phyloP scores from a whole-genome alignment of 2,329 filamentous ascomycete genomes.

The Cladosporium velox region DNA sequence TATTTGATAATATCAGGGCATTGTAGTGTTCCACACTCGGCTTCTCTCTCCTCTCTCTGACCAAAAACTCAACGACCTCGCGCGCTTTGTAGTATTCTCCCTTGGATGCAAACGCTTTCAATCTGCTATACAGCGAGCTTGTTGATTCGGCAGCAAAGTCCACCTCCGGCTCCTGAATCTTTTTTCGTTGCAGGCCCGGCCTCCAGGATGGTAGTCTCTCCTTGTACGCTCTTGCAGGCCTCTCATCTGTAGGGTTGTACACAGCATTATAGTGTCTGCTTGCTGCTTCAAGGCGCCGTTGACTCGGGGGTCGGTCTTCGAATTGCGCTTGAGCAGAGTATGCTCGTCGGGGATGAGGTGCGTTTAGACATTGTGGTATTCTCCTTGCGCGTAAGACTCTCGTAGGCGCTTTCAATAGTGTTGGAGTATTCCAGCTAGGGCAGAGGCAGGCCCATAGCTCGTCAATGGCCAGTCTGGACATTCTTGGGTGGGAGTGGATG shows the following conservation, averaged over 20 bases:
- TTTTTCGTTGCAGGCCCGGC: not conserved
- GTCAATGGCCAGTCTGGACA: slow-evolving; percentile 16
- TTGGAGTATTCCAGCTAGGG: slow-evolving; percentile 17
- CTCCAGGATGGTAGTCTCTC: not conserved
- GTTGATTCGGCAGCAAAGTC: slow-evolving; percentile 19
- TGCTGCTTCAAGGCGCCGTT: not conserved
- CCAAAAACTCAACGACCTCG: slow-evolving; percentile 58
- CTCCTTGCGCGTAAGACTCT: not conserved
- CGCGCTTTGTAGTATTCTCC: slow-evolving; percentile 44
- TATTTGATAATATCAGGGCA: slow-evolving; percentile 72
- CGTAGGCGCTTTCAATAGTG: not conserved
- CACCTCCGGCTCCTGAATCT: slow-evolving; percentile 1
- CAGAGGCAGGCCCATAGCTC: slow-evolving; percentile 19
- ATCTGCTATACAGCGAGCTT: slow-evolving; percentile 49
- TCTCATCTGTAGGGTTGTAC: slow-evolving; percentile 2
- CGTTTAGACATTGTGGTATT: slow-evolving; percentile 15
- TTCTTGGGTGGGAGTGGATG: not conserved
- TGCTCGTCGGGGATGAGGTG: slow-evolving; percentile 2
- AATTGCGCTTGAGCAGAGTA: slow-evolving; percentile 8
- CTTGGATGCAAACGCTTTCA: slow-evolving; percentile 46
- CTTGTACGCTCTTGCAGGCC: not conserved
- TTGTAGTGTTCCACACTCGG: slow-evolving; percentile 68
- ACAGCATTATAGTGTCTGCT: slow-evolving; percentile 6
- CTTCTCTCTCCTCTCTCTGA: slow-evolving; percentile 56
- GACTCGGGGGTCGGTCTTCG: not conserved